phyloP scores from a whole-genome alignment of 164 flowering plant genomes.

The Dillenia turbinata region DNA sequence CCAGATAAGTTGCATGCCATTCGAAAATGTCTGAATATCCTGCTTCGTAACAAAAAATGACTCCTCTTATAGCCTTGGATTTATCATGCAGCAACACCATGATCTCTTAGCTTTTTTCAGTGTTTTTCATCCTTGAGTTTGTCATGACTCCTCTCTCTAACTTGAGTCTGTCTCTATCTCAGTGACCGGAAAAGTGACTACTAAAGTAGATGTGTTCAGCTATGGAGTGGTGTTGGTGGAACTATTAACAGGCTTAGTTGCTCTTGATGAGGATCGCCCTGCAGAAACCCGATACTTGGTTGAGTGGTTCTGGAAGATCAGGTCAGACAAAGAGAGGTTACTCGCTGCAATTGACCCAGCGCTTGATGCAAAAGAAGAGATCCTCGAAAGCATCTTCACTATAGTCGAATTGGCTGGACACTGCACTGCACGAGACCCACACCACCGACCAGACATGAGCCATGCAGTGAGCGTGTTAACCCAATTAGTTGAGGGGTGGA shows the following conservation, averaged over 20 bases:
- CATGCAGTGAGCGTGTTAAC: slow-evolving; percentile 67
- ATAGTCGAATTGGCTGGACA: slow-evolving; percentile 83
- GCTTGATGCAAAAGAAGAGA: slow-evolving; percentile 46
- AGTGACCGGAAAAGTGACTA: slow-evolving; percentile 82
- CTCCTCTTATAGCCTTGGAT: too few species aligned
- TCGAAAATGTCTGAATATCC: too few species aligned
- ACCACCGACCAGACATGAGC: slow-evolving; percentile 80
- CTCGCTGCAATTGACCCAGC: slow-evolving; percentile 54
- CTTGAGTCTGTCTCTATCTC: slow-evolving; percentile 2
- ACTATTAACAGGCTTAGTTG: slow-evolving; percentile 65
- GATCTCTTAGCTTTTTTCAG: too few species aligned
- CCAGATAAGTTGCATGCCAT: too few species aligned
- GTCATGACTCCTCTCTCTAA: too few species aligned
- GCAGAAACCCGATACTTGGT: slow-evolving; percentile 76
- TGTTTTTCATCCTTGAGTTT: too few species aligned
- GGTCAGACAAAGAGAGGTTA: slow-evolving; percentile 49
- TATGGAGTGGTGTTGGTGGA: slow-evolving; percentile 88
- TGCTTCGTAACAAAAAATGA: too few species aligned
- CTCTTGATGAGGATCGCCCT: slow-evolving; percentile 67
- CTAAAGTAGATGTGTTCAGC: slow-evolving; percentile 79
- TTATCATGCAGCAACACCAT: too few species aligned
- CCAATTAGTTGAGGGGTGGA: slow-evolving; percentile 71
- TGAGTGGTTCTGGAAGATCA: slow-evolving; percentile 66
- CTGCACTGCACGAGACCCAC: slow-evolving; percentile 78
- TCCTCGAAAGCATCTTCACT: slow-evolving; percentile 44